These are phyloP conservation scores for Ammopiptanthus mongolicus DNA, from an alignment of 306 rosid genomes.

Conservation along the genomic window DNA sequence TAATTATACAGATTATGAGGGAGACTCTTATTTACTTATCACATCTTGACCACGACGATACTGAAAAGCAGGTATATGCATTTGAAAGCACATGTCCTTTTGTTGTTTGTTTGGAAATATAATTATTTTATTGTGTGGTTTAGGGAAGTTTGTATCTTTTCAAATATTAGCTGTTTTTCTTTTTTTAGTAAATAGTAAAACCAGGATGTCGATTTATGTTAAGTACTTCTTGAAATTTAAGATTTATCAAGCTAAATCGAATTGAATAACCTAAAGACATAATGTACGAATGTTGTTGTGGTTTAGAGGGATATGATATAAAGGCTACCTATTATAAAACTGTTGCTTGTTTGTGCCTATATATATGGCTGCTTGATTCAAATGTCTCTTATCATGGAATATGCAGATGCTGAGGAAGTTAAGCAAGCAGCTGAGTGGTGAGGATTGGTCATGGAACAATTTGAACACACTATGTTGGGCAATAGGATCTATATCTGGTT, in stretches of 20 bases:
- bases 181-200: neutral
- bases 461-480: constrained; percentile 98
- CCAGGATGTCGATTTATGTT: neutral
- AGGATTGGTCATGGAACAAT: constrained; percentile 99
- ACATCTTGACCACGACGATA: constrained; percentile 97
- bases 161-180: neutral
- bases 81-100: neutral
- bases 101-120: neutral
- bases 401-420: constrained; percentile 90
- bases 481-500: constrained; percentile 98
- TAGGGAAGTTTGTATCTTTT: neutral
- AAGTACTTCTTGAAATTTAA: neutral
- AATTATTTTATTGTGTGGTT: neutral
- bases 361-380: neutral
- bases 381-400: neutral
- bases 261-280: neutral
- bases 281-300: neutral
- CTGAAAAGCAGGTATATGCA: constrained; percentile 79
- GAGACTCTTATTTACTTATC: constrained; percentile 95
- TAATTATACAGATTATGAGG: constrained; percentile 84
- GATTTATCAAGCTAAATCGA: neutral
- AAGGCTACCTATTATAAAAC: neutral
- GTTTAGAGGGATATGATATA: neutral
- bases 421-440: constrained; percentile 90
- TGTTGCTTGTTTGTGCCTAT: neutral